phyloP scores from a whole-genome alignment of 1,284 basidiomycete species.

The Malassezia japonica region DNA sequence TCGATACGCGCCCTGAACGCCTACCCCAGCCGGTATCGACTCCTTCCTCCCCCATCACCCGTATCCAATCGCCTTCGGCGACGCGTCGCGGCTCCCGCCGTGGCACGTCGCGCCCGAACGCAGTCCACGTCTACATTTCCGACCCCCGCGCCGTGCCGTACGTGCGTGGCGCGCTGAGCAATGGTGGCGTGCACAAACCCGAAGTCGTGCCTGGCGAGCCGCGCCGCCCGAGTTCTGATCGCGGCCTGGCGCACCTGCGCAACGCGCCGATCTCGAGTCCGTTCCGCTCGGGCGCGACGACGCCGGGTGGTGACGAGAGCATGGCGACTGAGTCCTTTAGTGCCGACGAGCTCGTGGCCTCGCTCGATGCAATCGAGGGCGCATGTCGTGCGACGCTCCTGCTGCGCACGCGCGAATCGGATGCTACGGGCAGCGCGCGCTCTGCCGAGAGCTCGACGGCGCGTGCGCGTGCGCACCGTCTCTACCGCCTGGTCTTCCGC shows the following conservation, averaged over 20 bases:
- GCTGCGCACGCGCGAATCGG: not conserved
- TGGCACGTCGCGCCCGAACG: not conserved
- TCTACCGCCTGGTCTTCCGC: conserved; percentile 5
- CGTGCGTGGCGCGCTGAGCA: conserved; percentile 15
- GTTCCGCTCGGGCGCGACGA: not conserved
- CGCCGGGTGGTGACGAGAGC: not conserved
- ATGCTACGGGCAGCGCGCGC: not conserved
- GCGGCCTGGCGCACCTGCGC: not conserved
- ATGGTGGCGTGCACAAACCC: conserved; percentile 6
- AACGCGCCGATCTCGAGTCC: not conserved
- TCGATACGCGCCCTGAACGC: conserved; percentile 10
- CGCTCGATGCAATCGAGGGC: conserved; percentile 10
- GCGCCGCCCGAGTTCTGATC: not conserved
- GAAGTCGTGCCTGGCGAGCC: not conserved
- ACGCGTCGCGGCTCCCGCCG: not conserved
- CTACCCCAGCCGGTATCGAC: not conserved
- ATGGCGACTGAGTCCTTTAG: not conserved
- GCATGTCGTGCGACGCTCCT: conserved; percentile 4
- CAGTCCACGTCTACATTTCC: conserved; percentile 12
- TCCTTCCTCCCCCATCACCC: not conserved
- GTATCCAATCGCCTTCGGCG: not conserved
- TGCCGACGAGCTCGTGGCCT: conserved; percentile 4
- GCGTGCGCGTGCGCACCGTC: not conserved
- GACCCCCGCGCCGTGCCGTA: conserved; percentile 10
- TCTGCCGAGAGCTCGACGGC: not conserved